These are phyloP conservation scores for Malania oleifera DNA, from an alignment of 164 flowering plant species.

Conservation along the genomic window DNA sequence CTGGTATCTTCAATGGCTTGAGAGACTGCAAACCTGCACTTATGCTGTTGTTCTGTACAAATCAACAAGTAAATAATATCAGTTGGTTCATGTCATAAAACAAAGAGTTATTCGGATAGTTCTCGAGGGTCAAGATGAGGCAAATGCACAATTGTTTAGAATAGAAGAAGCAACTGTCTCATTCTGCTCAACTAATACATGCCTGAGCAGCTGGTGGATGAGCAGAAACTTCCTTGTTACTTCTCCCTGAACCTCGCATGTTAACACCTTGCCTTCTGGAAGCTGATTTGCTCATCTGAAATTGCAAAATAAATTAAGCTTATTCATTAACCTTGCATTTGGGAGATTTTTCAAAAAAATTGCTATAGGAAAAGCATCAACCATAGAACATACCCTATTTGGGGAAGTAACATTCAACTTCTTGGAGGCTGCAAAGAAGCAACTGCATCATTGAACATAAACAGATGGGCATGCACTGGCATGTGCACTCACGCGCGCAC, in stretches of 20 bases:
- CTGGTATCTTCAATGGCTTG: slow-evolving; percentile 17
- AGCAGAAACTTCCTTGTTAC: slow-evolving; percentile 7
- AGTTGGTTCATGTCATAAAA: slow-evolving; percentile 3
- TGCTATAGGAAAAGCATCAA: background rate
- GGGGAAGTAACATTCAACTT: slow-evolving; percentile 12
- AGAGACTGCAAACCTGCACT: slow-evolving; percentile 2
- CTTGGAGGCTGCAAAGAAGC: slow-evolving; percentile 21
- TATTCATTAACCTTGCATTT: background rate
- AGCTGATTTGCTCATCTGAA: slow-evolving; percentile 17
- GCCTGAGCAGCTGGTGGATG: slow-evolving; percentile 10
- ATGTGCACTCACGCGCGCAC: too few species aligned
- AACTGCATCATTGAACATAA: background rate
- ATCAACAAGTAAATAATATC: background rate
- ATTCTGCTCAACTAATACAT: slow-evolving; percentile 1
- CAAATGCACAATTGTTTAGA: too few species aligned
- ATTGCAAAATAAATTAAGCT: background rate
- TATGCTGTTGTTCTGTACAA: slow-evolving; percentile 13
- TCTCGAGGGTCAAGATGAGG: background rate
- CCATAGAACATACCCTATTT: slow-evolving; percentile 16
- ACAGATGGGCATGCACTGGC: background rate
- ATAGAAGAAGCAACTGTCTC: background rate
- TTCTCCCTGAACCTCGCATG: slow-evolving; percentile 8
- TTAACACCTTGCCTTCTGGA: slow-evolving; percentile 10
- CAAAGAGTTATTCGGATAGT: background rate
- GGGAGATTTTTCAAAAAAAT: background rate